Evolutionary conservation across 805 yeast genomes (phyloP).

Genomic region (Yamadazyma laniorum): DNA sequence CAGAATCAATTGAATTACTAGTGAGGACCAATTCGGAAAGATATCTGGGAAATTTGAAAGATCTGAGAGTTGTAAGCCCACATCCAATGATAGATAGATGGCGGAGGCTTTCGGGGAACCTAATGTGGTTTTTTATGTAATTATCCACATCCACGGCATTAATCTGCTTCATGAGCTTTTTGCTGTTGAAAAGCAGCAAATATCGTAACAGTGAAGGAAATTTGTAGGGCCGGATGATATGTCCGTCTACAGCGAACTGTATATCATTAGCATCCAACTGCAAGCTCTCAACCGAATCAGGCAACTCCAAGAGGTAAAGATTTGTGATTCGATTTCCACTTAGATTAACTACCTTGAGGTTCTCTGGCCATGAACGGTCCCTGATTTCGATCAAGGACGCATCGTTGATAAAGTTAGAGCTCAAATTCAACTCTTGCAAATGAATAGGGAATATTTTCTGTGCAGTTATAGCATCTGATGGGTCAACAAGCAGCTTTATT

Average conservation of each 20-base stretch:
- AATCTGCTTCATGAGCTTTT: conserved; percentile 2
- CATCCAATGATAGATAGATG: conserved; percentile 8
- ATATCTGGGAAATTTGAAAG: conserved; percentile 28
- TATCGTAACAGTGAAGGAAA: conserved; percentile 4
- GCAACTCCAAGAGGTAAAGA: conserved; percentile 8
- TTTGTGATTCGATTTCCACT: conserved; percentile 8
- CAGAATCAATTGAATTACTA: conserved; percentile 20
- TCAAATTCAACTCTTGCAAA: conserved; percentile 12
- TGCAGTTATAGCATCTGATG: not conserved
- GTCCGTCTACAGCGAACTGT: not conserved
- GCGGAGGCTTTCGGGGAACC: conserved; percentile 7
- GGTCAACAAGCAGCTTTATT: conserved; percentile 14
- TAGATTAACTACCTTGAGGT: conserved; percentile 12
- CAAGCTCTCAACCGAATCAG: conserved; percentile 9
- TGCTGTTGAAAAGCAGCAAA: conserved; percentile 8
- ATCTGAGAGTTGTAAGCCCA: conserved; percentile 14
- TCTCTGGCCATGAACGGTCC: conserved; percentile 11
- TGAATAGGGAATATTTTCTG: conserved; percentile 10
- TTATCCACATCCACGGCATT: not conserved
- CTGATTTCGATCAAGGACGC: not conserved
- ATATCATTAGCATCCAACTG: conserved; percentile 9
- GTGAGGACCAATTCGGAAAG: conserved; percentile 24
- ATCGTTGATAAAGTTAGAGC: conserved; percentile 8
- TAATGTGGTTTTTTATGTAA: conserved; percentile 2
- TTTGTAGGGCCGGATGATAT: conserved; percentile 3